Evolutionary conservation across 768 basidiomycete genomes (phyloP), one percentile per base, ranked within the genome.

Genomic region (Leccinum fibrillosum): DNA sequence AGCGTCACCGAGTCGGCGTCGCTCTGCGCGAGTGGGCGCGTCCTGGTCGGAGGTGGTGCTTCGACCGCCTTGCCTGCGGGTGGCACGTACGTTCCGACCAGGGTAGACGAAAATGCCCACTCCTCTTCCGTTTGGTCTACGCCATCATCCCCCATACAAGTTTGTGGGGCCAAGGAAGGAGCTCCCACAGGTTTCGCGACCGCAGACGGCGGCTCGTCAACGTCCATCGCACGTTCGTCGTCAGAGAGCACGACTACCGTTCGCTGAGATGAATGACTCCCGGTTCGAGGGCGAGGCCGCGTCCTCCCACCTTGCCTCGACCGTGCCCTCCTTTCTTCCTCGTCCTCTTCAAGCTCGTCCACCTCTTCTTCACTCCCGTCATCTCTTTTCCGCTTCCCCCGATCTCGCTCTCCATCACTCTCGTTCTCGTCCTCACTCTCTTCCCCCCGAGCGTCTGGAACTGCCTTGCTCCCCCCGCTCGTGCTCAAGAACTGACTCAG

Each of bases 401-500:
- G 44, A 45, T 45, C 44, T 45, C 10, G 44, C 12, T 7, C 6
- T 35, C 15, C 6, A 6, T 35, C 13, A 35, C 35, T 13, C 35
- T 21, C 12, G 44, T 2, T 12, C 6, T 45, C 44, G 11, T 21
- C 21, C 19, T 1, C 44, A 3, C 44, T 45, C 19, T 45, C 19
- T 13, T 21, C 44, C 12, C 1, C 5, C 21, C 4, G 37, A 2
- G 7, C 45, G 52, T 62, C 49, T 17, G 52, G 62, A 13, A 63
- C 17, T 58, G 66, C 26, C 61, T 64, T 58, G 17, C 76, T 79
- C 39, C 83, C 84, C 35, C 67, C 68, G 61, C 83, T 76, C 11
- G 85, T 68, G 61, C 83, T 76, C 11, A 85, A 79, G 72, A 86
- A 90, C 11, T 72, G 78, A 47, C 73, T 77, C 56, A 91, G 65